A percentile compares a stretch with the other conserved stretches of the same genome.
Conservation (phyloP, 495 filamentous ascomycete genomes). For the Xylaria sp. region DNA sequence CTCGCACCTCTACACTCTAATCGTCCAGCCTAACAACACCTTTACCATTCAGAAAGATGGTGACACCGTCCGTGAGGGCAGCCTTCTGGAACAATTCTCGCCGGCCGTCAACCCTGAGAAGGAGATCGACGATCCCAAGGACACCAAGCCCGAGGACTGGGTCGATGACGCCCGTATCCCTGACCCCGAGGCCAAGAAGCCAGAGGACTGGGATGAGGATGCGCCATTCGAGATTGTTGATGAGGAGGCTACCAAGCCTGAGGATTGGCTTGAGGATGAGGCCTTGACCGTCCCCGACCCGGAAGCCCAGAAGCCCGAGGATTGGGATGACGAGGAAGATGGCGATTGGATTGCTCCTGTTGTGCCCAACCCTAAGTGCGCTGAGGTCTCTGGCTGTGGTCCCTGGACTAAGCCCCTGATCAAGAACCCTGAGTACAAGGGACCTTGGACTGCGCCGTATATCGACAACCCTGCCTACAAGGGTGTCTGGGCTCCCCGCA, state of each 20-base stretch:
- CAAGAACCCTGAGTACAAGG: constrained; percentile 98
- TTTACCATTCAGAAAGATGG: constrained; percentile 91
- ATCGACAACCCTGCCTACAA: constrained; percentile 99
- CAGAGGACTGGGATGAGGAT: constrained; percentile 99
- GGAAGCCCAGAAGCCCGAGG: constrained; percentile 97
- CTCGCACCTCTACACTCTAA: constrained; percentile 92
- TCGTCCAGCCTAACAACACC: constrained; percentile 94
- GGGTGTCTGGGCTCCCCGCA: constrained; percentile 90
- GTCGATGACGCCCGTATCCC: constrained; percentile 89
- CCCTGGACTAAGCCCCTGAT: constrained; percentile 91
- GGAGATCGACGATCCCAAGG: constrained; percentile 97
- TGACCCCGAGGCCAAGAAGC: constrained; percentile 94
- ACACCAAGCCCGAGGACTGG: constrained; percentile 95
- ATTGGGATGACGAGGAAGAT: constrained; percentile 99
- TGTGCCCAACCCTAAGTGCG: constrained; percentile 94
- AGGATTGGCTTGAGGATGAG: constrained; percentile 96
- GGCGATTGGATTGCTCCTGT: constrained; percentile 97
- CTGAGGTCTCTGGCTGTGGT: constrained; percentile 91
- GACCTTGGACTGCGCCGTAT: constrained; percentile 92
- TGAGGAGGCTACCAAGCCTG: constrained; percentile 88
- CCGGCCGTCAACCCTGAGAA: constrained; percentile 92
- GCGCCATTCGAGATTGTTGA: constrained; percentile 95
- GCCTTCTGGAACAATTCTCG: constrained; percentile 91
- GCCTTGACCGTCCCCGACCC: constrained; percentile 87
- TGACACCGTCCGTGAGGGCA: constrained; percentile 82